Conservation (phyloP, 75 land plant species). For the Gnetum montanum region DNA sequence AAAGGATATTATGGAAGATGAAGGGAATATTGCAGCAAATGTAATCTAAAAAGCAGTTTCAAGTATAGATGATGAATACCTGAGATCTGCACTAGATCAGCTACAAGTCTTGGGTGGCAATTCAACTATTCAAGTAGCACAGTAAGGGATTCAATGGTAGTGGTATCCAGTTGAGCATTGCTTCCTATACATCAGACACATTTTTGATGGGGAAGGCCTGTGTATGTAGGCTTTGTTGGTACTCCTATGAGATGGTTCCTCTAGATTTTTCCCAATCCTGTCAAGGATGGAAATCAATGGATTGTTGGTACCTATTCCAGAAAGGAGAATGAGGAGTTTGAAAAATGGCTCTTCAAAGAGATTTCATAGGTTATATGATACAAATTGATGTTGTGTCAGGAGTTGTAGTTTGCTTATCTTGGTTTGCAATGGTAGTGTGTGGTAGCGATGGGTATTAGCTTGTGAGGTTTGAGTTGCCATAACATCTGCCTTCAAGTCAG, state of each 20-base stretch:
- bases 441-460: too few relatives aligned
- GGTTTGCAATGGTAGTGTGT: too few relatives aligned
- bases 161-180: slow-evolving; percentile 36
- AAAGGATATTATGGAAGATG: slow-evolving; percentile 14
- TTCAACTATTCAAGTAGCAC: too few relatives aligned
- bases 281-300: too few relatives aligned
- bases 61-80: slow-evolving; percentile 16
- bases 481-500: too few relatives aligned
- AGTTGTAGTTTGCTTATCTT: too few relatives aligned
- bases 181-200: slow-evolving; percentile 27
- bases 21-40: slow-evolving; percentile 7
- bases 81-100: slow-evolving; percentile 18
- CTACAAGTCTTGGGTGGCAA: slow-evolving; percentile 14
- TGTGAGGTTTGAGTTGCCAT: too few relatives aligned
- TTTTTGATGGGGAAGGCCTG: slow-evolving; percentile 45
- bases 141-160: slow-evolving; percentile 18
- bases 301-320: too few relatives aligned
- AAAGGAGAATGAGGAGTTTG: too few relatives aligned
- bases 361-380: too few relatives aligned
- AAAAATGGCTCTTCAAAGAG: too few relatives aligned
- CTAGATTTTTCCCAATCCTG: slow-evolving; percentile 12
- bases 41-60: slow-evolving; percentile 25
- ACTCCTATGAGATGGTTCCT: slow-evolving; percentile 23
- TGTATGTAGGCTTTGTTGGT: slow-evolving; percentile 19
- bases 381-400: too few relatives aligned